Percentiles rank a stretch among this genome's conserved stretches.
Conservation (phyloP, 2,329 filamentous ascomycete species). For the Verruconis gallopava region DNA sequence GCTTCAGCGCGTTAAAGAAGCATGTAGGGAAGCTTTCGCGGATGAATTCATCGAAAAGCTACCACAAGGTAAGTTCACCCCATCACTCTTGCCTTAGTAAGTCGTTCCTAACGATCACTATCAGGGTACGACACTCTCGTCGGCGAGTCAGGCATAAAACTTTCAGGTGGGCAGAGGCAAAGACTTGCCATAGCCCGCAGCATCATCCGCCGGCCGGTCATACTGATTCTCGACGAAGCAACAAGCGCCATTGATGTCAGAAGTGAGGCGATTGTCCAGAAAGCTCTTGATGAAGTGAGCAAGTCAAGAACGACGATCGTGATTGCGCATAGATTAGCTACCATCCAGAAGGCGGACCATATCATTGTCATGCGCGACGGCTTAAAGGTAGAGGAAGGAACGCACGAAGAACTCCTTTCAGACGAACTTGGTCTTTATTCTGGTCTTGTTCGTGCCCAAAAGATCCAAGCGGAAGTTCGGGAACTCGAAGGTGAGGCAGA, state of each 20-base stretch:
- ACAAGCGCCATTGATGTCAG: slow-evolving; percentile 52
- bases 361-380: slow-evolving; percentile 68
- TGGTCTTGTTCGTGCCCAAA: slow-evolving; percentile 44
- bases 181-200: slow-evolving; percentile 63
- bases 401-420: slow-evolving; percentile 56
- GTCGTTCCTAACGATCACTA: slow-evolving; percentile 25
- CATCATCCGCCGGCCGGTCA: slow-evolving; percentile 50
- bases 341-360: slow-evolving; percentile 63
- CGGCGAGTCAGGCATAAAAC: slow-evolving; percentile 58
- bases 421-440: slow-evolving; percentile 52
- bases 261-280: slow-evolving; percentile 41
- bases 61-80: slow-evolving; percentile 13
- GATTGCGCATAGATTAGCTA: slow-evolving; percentile 64
- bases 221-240: slow-evolving; percentile 64
- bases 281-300: slow-evolving; percentile 46
- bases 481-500: slow-evolving; percentile 4
- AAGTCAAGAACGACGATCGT: slow-evolving; percentile 58
- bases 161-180: slow-evolving; percentile 75
- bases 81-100: slow-evolving; percentile 1
- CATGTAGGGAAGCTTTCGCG: slow-evolving; percentile 26
- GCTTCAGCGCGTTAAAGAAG: slow-evolving; percentile 37
- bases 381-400: slow-evolving; percentile 58
- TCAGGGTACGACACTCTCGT: slow-evolving; percentile 59
- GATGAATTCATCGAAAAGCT: slow-evolving; percentile 25
- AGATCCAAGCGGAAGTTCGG: slow-evolving; percentile 18